Evolutionary conservation across 1,284 basidiomycete species (phyloP).

Genomic region (Tylopilus sp.): DNA sequence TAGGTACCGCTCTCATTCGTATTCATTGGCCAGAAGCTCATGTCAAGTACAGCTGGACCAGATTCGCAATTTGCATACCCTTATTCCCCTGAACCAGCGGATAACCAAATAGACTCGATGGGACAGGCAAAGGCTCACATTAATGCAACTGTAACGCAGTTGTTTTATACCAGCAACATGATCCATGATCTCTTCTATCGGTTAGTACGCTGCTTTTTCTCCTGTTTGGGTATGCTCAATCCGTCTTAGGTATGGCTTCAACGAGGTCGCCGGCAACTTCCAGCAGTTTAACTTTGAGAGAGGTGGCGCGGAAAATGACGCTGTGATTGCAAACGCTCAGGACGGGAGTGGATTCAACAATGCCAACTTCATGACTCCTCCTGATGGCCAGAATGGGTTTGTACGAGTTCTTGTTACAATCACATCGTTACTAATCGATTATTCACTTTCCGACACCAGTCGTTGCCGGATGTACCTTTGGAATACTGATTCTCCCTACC

Average conservation of each 20-base stretch:
- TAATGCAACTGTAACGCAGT: conserved; percentile 87
- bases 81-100: conserved; percentile 69
- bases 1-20: conserved; percentile 33
- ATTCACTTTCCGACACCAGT: conserved; percentile 60
- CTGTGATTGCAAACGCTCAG: conserved; percentile 94
- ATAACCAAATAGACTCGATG: conserved; percentile 59
- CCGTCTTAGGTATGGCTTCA: conserved; percentile 80
- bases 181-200: conserved; percentile 82
- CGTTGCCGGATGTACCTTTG: conserved; percentile 98
- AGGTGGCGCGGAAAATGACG: conserved; percentile 89
- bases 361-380: conserved; percentile 87
- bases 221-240: conserved; percentile 29
- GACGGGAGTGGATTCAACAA: conserved; percentile 95
- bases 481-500: conserved; percentile 90
- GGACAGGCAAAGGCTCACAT: conserved; percentile 84
- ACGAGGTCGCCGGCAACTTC: conserved; percentile 95
- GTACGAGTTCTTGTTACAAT: conserved; percentile 15
- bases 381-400: conserved; percentile 70
- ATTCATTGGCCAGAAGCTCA: conserved; percentile 5
- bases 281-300: conserved; percentile 96
- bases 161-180: conserved; percentile 95
- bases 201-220: conserved; percentile 35
- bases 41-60: conserved; percentile 8
- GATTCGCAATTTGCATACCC: conserved; percentile 71
- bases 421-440: conserved; percentile 22